A percentile compares a stretch with the other conserved stretches of the same genome.
phyloP scores from a whole-genome alignment of 129 eudicot genomes.

The Oenanthe sinensis region DNA sequence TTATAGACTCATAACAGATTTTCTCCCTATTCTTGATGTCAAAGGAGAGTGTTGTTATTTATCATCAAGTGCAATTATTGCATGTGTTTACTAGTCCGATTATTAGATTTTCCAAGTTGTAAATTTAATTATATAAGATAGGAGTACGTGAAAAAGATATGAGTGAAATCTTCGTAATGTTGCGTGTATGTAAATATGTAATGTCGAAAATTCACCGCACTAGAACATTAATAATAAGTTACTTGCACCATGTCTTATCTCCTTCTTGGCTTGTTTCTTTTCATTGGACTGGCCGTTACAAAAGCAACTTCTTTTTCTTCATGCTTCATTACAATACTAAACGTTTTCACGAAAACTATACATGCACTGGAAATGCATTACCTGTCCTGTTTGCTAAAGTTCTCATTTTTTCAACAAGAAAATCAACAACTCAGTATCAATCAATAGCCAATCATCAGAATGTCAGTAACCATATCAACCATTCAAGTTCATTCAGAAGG shows the following conservation, averaged over 20 bases:
- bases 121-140: no score
- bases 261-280: not conserved
- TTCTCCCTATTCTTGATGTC: no score
- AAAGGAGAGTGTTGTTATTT: no score
- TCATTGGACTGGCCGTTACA: not conserved
- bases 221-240: not conserved
- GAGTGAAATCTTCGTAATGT: not conserved
- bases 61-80: no score
- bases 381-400: not conserved
- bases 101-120: no score
- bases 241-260: not conserved
- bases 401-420: not conserved
- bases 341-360: not conserved
- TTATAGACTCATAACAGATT: no score
- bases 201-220: conserved; percentile 1
- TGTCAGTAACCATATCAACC: not conserved
- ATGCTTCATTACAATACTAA: not conserved
- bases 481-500: not conserved
- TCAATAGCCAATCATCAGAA: not conserved
- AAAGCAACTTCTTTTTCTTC: not conserved
- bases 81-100: no score
- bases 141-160: no score
- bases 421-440: not conserved
- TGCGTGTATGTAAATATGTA: not conserved
- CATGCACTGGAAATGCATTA: not conserved